Percentiles rank a stretch among this genome's conserved stretches.
Conservation (phyloP, 768 basidiomycete genomes). For the Tubosaeta brunneosetosa region DNA sequence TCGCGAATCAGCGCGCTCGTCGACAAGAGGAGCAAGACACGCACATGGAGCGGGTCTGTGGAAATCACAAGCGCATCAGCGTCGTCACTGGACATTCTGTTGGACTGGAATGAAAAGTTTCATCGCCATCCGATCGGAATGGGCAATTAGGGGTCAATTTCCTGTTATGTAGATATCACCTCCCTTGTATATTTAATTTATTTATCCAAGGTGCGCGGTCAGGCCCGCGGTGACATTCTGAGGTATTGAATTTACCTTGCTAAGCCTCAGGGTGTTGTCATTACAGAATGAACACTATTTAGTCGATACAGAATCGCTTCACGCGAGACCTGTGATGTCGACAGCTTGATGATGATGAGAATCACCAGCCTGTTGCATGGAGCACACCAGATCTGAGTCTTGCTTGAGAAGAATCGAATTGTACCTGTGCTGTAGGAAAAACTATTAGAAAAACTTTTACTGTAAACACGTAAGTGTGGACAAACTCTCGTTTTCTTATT, state of each 20-base stretch:
- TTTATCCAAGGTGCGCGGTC: too few relatives aligned
- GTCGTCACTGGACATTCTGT: constrained; percentile 18
- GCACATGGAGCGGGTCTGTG: constrained; percentile 57
- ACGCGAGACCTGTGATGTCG: too few relatives aligned
- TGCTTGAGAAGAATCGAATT: too few relatives aligned
- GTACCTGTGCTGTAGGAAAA: too few relatives aligned
- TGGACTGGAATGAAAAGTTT: neutral
- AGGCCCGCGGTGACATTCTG: too few relatives aligned
- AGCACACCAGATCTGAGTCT: too few relatives aligned
- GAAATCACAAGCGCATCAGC: constrained; percentile 55
- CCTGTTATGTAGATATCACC: neutral
- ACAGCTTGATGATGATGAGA: too few relatives aligned
- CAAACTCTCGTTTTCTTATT: neutral
- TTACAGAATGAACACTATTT: too few relatives aligned
- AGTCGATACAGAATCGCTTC: too few relatives aligned
- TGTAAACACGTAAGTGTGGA: neutral
- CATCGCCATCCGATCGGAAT: neutral
- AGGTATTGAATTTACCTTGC: too few relatives aligned
- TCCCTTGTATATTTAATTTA: neutral
- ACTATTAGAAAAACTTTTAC: neutral
- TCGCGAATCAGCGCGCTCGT: neutral
- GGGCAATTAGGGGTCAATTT: neutral
- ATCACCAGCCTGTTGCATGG: too few relatives aligned
- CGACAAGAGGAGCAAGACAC: constrained; percentile 5
- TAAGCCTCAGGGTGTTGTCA: too few relatives aligned